These are phyloP conservation scores for Cenchrus purpureus DNA, from an alignment of 176 grass and related monocot species.

Conservation along the genomic window DNA sequence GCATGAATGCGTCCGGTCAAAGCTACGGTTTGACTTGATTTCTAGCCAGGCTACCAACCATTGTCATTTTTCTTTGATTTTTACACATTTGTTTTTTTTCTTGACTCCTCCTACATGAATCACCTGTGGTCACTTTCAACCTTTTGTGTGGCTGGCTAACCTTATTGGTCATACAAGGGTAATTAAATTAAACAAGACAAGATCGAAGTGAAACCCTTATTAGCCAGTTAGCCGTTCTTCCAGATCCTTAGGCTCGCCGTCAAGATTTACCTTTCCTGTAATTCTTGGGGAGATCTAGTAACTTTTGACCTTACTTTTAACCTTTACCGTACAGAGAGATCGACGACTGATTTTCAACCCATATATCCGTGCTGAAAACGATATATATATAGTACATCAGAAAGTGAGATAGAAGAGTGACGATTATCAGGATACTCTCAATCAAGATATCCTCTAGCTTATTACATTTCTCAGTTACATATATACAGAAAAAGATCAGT, in stretches of 20 bases:
- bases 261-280: background rate
- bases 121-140: background rate
- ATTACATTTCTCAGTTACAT: too few relatives aligned
- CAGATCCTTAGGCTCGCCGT: background rate
- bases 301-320: too few relatives aligned
- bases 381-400: too few relatives aligned
- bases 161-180: background rate
- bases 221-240: background rate
- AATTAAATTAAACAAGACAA: background rate
- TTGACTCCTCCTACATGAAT: background rate
- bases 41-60: constrained; percentile 25
- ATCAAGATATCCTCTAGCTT: too few relatives aligned
- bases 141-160: background rate
- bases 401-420: too few relatives aligned
- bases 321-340: too few relatives aligned
- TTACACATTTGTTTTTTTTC: background rate
- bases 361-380: too few relatives aligned
- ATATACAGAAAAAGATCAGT: too few relatives aligned
- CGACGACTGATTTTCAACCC: too few relatives aligned
- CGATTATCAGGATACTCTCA: too few relatives aligned
- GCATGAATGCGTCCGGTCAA: constrained; percentile 11
- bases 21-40: constrained; percentile 39
- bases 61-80: background rate
- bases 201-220: background rate
- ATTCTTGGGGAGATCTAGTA: background rate